A percentile compares a stretch with the other conserved stretches of the same genome.
phyloP scores from a whole-genome alignment of 2,329 filamentous ascomycete species.

The Aspergillus carbonarius region DNA sequence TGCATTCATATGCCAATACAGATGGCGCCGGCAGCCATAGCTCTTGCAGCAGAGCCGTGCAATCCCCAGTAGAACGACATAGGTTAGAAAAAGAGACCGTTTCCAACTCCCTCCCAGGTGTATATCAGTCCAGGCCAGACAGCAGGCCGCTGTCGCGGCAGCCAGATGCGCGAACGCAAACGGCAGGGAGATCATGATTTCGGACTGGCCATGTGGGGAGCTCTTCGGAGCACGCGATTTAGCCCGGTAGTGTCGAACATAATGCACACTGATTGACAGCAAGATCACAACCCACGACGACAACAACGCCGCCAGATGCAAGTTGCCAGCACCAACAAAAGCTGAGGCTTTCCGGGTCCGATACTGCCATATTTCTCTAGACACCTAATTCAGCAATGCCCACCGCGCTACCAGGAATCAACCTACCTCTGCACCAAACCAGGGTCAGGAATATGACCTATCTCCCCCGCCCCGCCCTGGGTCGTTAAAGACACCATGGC shows the following conservation, averaged over 20 bases:
- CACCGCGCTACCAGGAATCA: background rate
- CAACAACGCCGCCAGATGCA: slow-evolving; percentile 23
- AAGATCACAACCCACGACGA: slow-evolving; percentile 21
- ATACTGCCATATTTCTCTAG: slow-evolving; percentile 23
- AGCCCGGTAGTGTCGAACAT: slow-evolving; percentile 8
- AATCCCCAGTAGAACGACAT: slow-evolving; percentile 23
- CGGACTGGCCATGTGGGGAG: background rate
- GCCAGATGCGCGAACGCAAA: slow-evolving; percentile 19
- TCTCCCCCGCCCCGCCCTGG: background rate
- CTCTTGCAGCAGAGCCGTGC: slow-evolving; percentile 18
- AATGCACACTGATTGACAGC: slow-evolving; percentile 11
- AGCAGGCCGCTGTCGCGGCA: slow-evolving; percentile 16
- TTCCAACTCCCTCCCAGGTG: slow-evolving; percentile 18
- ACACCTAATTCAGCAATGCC: background rate
- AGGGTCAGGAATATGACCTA: background rate
- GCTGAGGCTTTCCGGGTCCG: slow-evolving; percentile 22
- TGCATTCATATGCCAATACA: slow-evolving; percentile 28
- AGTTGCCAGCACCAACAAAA: slow-evolving; percentile 25
- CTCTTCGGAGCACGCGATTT: slow-evolving; percentile 3
- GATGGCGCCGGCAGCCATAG: slow-evolving; percentile 6
- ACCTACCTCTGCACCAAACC: slow-evolving; percentile 1
- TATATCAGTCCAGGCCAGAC: slow-evolving; percentile 16
- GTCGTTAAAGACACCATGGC: background rate
- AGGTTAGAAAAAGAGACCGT: slow-evolving; percentile 23
- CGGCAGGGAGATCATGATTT: slow-evolving; percentile 10